phyloP scores from a whole-genome alignment of 1,284 basidiomycete genomes.

The Farysia itapuensis region DNA sequence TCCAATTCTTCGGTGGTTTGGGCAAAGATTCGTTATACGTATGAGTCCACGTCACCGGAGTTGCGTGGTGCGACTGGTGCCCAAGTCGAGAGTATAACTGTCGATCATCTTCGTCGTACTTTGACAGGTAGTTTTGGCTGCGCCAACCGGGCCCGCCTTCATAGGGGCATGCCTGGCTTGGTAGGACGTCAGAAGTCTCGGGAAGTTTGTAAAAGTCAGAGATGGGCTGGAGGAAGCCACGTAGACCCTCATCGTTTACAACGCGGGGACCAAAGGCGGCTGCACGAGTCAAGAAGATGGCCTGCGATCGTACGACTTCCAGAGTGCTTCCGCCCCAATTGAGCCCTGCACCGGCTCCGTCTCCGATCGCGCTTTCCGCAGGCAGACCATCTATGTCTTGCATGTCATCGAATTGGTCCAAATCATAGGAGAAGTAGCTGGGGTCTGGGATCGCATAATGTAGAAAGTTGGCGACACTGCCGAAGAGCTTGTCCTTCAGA shows the following conservation, averaged over 20 bases:
- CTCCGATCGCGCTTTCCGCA: slow-evolving; percentile 22
- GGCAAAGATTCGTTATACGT: neutral
- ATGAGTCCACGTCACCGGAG: neutral
- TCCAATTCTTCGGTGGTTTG: slow-evolving; percentile 51
- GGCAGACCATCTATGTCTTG: slow-evolving; percentile 10
- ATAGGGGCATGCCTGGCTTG: slow-evolving; percentile 42
- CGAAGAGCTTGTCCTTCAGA: slow-evolving; percentile 17
- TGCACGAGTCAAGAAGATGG: slow-evolving; percentile 50
- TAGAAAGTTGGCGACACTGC: slow-evolving; percentile 21
- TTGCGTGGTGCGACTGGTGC: neutral
- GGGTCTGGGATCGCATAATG: slow-evolving; percentile 26
- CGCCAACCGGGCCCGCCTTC: slow-evolving; percentile 40
- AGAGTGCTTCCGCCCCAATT: slow-evolving; percentile 50
- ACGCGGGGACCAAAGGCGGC: slow-evolving; percentile 56
- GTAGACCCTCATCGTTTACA: slow-evolving; percentile 38
- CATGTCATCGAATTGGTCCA: slow-evolving; percentile 23
- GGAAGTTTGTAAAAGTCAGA: slow-evolving; percentile 43
- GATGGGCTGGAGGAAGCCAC: slow-evolving; percentile 46
- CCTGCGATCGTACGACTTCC: slow-evolving; percentile 49
- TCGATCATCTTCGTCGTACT: slow-evolving; percentile 28
- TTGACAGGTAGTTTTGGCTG: slow-evolving; percentile 5
- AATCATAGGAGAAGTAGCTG: slow-evolving; percentile 31
- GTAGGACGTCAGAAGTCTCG: slow-evolving; percentile 5
- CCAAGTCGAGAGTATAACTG: slow-evolving; percentile 11
- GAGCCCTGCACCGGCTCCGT: slow-evolving; percentile 27